Conservation (phyloP, 2,329 filamentous ascomycete species). For the Penicillium sp. region DNA sequence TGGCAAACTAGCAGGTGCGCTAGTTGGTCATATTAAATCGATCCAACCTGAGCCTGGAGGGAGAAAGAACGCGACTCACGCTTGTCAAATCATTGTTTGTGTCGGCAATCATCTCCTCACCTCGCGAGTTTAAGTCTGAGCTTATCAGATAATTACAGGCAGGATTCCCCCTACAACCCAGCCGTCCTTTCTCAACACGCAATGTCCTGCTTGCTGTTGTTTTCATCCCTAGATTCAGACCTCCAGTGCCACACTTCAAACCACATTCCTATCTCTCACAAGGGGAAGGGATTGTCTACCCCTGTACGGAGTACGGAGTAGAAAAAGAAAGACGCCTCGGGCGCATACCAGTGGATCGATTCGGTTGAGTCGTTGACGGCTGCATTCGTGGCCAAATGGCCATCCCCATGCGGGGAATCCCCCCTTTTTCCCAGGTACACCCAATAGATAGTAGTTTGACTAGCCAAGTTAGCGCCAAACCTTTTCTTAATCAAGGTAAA, state of each 20-base stretch:
- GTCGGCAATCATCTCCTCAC: background rate
- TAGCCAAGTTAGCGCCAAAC: background rate
- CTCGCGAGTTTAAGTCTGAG: background rate
- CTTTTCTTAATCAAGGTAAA: background rate
- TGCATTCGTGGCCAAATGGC: conserved; percentile 16
- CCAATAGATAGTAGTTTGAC: background rate
- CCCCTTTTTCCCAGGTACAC: background rate
- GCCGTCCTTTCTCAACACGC: conserved; percentile 3
- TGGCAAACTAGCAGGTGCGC: conserved; percentile 3
- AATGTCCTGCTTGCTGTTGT: conserved; percentile 18
- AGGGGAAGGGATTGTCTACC: conserved; percentile 17
- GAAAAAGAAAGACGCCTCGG: conserved; percentile 3
- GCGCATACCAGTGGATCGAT: conserved; percentile 18
- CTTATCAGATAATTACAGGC: background rate
- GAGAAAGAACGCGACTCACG: background rate
- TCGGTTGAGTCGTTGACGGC: conserved; percentile 2
- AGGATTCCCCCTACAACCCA: background rate
- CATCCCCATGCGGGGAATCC: background rate
- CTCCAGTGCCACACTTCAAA: conserved; percentile 13
- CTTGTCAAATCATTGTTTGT: background rate
- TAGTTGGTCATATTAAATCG: background rate
- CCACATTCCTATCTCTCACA: conserved; percentile 23
- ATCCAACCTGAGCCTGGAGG: background rate
- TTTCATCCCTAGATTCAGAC: conserved; percentile 29
- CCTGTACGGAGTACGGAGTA: background rate